A percentile compares a stretch with the other conserved stretches of the same genome.
phyloP scores from a whole-genome alignment of 2,329 filamentous ascomycete species.

The Neopestalotiopsis rosae region DNA sequence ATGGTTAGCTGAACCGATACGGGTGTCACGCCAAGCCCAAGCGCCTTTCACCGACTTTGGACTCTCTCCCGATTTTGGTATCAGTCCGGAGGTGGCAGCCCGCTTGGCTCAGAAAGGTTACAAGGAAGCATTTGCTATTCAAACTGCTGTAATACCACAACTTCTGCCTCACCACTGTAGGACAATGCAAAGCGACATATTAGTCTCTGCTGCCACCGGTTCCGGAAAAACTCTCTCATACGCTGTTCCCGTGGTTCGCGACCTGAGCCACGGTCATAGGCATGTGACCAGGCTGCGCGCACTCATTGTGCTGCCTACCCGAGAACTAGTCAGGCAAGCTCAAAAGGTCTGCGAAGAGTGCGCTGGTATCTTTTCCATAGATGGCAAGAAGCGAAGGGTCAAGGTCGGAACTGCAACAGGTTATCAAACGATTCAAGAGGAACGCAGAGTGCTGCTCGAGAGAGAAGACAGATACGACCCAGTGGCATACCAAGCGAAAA shows the following conservation, averaged over 20 bases:
- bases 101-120: constrained; percentile 73
- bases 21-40: constrained; percentile 65
- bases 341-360: constrained; percentile 79
- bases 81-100: constrained; percentile 64
- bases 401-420: constrained; percentile 85
- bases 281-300: constrained; percentile 72
- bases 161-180: constrained; percentile 68
- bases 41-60: constrained; percentile 61
- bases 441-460: constrained; percentile 53
- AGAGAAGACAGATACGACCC: constrained; percentile 67
- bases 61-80: constrained; percentile 57
- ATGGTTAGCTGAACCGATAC: constrained; percentile 81
- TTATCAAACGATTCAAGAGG: constrained; percentile 73
- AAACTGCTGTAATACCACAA: constrained; percentile 80
- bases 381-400: constrained; percentile 65
- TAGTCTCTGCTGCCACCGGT: constrained; percentile 91
- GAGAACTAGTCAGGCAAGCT: constrained; percentile 88
- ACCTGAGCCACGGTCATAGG: constrained; percentile 65
- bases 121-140: constrained; percentile 76
- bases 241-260: constrained; percentile 81
- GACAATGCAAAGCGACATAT: constrained; percentile 74
- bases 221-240: constrained; percentile 97
- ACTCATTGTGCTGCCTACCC: constrained; percentile 86
- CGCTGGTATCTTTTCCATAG: constrained; percentile 62
- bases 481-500: constrained; percentile 49